Evolutionary conservation across 2,329 filamentous ascomycete species (phyloP).

Genomic region (Colletotrichum horii): DNA sequence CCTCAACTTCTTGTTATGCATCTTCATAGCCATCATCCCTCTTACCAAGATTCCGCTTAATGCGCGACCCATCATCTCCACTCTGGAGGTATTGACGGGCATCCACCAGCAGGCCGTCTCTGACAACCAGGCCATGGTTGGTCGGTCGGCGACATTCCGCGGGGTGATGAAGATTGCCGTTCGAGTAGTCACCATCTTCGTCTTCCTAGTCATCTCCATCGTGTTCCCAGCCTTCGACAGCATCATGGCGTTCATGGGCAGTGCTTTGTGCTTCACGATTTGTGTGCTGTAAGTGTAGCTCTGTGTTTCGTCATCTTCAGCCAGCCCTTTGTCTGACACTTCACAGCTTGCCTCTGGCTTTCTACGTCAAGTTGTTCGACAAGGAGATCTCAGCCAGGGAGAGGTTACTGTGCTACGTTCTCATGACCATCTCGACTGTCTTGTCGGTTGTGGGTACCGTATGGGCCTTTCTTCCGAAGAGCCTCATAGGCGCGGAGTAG

Average conservation of each 20-base stretch:
- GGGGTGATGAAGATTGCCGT: constrained; percentile 64
- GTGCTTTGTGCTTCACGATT: constrained; percentile 89
- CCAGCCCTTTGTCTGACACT: neutral
- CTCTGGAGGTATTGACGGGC: constrained; percentile 80
- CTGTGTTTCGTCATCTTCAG: neutral
- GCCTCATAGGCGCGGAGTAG: constrained; percentile 64
- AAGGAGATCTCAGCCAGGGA: constrained; percentile 70
- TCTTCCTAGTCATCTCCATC: constrained; percentile 77
- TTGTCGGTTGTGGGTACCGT: constrained; percentile 81
- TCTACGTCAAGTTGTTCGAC: constrained; percentile 89
- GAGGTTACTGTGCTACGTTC: constrained; percentile 67
- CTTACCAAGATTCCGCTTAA: constrained; percentile 95
- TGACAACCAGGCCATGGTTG: constrained; percentile 51
- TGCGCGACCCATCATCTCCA: constrained; percentile 83
- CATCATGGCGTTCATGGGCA: constrained; percentile 91
- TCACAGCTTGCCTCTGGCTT: constrained; percentile 74
- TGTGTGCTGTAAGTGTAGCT: constrained; percentile 72
- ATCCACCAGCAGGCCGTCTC: constrained; percentile 61
- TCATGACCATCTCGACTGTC: constrained; percentile 72
- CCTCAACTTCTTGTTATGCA: constrained; percentile 79
- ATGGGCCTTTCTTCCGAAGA: constrained; percentile 87
- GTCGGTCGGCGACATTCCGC: constrained; percentile 62
- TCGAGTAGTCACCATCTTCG: constrained; percentile 68
- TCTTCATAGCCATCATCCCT: constrained; percentile 91
- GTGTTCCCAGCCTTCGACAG: constrained; percentile 80